Conservation (phyloP, 164 flowering plant genomes). For the Vitis labrusca region DNA sequence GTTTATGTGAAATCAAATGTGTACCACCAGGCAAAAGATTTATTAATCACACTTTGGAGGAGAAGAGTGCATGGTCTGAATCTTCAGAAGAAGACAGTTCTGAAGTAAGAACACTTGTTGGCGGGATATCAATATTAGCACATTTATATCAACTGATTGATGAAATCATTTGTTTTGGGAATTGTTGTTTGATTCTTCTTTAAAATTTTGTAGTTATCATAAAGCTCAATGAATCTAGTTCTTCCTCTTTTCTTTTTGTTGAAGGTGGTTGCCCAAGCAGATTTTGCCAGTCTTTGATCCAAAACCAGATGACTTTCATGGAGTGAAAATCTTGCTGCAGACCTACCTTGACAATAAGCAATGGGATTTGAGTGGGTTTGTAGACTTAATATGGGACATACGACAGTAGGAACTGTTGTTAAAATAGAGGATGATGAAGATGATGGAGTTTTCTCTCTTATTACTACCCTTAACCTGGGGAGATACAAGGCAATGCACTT, state of each 20-base stretch:
- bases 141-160: background rate
- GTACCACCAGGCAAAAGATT: slow-evolving; percentile 24
- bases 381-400: slow-evolving; percentile 85
- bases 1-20: background rate
- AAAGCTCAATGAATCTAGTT: too few relatives aligned
- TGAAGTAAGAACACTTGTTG: slow-evolving; percentile 39
- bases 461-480: slow-evolving; percentile 69
- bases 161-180: background rate
- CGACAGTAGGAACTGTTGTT: slow-evolving; percentile 88
- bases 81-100: slow-evolving; percentile 61
- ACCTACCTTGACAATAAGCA: slow-evolving; percentile 62
- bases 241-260: background rate
- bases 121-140: background rate
- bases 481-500: slow-evolving; percentile 67
- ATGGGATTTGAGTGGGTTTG: slow-evolving; percentile 91
- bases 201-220: background rate
- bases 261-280: slow-evolving; percentile 79
- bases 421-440: slow-evolving; percentile 84
- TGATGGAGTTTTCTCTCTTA: slow-evolving; percentile 54
- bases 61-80: slow-evolving; percentile 21
- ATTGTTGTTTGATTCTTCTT: background rate
- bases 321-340: slow-evolving; percentile 80
- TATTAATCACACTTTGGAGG: slow-evolving; percentile 14
- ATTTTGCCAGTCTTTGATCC: slow-evolving; percentile 91
- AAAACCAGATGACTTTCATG: slow-evolving; percentile 81